A percentile compares a stretch with the other conserved stretches of the same genome.
Conservation (phyloP, 495 filamentous ascomycete genomes). For the Neurospora sp. region DNA sequence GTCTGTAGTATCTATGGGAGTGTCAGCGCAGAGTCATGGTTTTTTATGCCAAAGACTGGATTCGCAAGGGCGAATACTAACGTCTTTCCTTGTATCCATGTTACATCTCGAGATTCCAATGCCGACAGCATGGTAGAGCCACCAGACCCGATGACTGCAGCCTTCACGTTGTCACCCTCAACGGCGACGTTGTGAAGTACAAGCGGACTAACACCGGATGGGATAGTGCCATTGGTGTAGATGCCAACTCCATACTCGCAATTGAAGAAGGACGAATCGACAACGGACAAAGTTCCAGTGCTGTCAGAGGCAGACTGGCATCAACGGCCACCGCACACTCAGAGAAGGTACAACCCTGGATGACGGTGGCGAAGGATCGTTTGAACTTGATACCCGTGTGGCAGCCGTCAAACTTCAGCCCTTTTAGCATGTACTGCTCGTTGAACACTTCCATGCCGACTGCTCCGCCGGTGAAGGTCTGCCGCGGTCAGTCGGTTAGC, state of each 20-base stretch:
- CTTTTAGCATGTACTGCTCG: slow-evolving; percentile 38
- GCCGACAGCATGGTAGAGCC: neutral
- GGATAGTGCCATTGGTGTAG: slow-evolving; percentile 23
- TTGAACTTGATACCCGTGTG: neutral
- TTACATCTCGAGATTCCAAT: neutral
- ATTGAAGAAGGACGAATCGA: slow-evolving; percentile 43
- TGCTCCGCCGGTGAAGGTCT: slow-evolving; percentile 39
- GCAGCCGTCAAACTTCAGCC: slow-evolving; percentile 10
- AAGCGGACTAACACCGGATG: slow-evolving; percentile 35
- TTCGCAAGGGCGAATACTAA: neutral
- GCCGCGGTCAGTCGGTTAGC: neutral
- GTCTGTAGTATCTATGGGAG: neutral
- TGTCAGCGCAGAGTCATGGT: neutral
- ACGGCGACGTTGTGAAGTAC: slow-evolving; percentile 42
- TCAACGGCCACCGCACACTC: slow-evolving; percentile 47
- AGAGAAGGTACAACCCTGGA: slow-evolving; percentile 22
- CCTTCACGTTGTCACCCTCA: neutral
- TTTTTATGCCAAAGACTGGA: neutral
- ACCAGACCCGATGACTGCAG: neutral
- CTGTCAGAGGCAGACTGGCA: slow-evolving; percentile 33
- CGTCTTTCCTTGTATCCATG: neutral
- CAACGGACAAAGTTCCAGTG: slow-evolving; percentile 36
- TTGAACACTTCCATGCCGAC: slow-evolving; percentile 38
- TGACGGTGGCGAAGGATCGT: neutral
- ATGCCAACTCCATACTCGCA: slow-evolving; percentile 32